A percentile compares a stretch with the other conserved stretches of the same genome.
Conservation (phyloP, 163 green algal genomes). For the Coccomyxa subellipsoidea region DNA sequence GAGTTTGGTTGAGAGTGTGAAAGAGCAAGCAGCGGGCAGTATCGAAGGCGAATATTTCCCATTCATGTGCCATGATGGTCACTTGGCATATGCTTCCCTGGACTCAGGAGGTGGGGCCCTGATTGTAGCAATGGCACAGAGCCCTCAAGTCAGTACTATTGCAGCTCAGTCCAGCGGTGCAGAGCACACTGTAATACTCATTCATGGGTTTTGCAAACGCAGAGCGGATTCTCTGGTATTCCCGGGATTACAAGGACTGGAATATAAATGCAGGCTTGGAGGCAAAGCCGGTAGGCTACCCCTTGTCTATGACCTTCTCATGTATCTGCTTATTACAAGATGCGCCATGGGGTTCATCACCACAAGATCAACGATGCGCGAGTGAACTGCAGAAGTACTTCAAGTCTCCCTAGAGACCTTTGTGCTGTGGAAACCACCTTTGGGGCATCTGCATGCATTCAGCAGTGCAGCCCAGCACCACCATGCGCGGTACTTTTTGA, state of each 20-base stretch:
- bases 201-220: background rate
- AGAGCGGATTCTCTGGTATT: background rate
- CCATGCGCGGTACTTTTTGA: background rate
- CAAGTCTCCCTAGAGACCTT: too few relatives aligned
- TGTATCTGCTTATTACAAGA: background rate
- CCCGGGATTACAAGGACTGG: background rate
- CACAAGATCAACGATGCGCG: background rate
- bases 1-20: background rate
- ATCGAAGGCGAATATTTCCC: background rate
- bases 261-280: background rate
- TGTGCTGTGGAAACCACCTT: too few relatives aligned
- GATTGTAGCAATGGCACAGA: too few relatives aligned
- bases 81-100: background rate
- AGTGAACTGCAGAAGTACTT: background rate
- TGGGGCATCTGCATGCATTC: too few relatives aligned
- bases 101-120: background rate
- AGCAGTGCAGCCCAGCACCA: background rate
- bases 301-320: background rate
- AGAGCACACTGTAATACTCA: too few relatives aligned
- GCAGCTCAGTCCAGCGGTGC: too few relatives aligned
- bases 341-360: too few relatives aligned
- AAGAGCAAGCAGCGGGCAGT: background rate
- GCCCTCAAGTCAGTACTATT: too few relatives aligned
- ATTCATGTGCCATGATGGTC: background rate
- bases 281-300: background rate